These are phyloP conservation scores for Alternaria sp. DNA, from an alignment of 2,329 filamentous ascomycete genomes.

Conservation along the genomic window DNA sequence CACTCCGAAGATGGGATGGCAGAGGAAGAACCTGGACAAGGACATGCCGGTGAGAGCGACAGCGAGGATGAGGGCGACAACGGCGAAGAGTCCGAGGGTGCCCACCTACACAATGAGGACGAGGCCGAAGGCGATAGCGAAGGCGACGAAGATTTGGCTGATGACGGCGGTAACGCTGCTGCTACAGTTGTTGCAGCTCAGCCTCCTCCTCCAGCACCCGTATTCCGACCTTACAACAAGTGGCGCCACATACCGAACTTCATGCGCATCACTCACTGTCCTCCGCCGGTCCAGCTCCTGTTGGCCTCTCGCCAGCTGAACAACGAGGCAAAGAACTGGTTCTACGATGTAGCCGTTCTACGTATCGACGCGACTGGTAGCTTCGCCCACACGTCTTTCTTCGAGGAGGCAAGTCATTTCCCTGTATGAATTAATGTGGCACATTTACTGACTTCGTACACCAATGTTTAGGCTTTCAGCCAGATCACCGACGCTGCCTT, in stretches of 20 bases:
- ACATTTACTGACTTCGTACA: background rate
- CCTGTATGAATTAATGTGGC: background rate
- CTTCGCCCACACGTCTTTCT: constrained; percentile 44
- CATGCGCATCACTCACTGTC: constrained; percentile 38
- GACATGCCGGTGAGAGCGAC: background rate
- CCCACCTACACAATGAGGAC: background rate
- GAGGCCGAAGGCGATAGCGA: background rate
- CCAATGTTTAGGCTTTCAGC: constrained; percentile 11
- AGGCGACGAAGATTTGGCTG: constrained; percentile 6
- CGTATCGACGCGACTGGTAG: constrained; percentile 41
- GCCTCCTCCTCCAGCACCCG: constrained; percentile 9
- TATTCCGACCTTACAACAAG: constrained; percentile 27
- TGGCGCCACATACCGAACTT: constrained; percentile 46
- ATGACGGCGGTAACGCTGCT: constrained; percentile 8
- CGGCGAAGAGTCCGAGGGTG: background rate
- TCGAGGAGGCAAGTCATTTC: constrained; percentile 30
- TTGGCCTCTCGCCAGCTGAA: constrained; percentile 38
- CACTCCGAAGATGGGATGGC: background rate
- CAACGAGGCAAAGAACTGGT: constrained; percentile 40
- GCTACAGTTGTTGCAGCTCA: background rate
- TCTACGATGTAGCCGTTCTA: constrained; percentile 39
- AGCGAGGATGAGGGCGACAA: background rate
- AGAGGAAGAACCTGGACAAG: background rate
- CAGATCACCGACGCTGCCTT: constrained; percentile 38
- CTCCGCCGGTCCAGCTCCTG: constrained; percentile 39